A percentile compares a stretch with the other conserved stretches of the same genome.
Evolutionary conservation across 129 eudicot species (phyloP).

Genomic region (Arctium minus): DNA sequence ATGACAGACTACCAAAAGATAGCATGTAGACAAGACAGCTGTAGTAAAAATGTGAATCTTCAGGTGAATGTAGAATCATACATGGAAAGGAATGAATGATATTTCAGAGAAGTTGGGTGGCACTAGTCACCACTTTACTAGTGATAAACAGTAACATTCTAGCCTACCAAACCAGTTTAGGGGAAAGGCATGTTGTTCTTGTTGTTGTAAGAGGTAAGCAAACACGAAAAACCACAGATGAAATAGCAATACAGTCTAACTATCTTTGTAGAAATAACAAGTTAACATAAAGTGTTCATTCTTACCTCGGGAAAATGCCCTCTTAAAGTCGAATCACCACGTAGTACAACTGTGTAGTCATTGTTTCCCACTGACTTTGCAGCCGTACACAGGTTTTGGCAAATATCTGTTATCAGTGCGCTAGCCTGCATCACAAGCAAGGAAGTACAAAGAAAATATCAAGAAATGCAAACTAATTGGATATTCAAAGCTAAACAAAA

Average conservation of each 20-base stretch:
- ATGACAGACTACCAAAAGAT: too few relatives aligned
- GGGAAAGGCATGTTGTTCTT: too few relatives aligned
- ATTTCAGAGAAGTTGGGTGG: too few relatives aligned
- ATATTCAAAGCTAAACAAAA: not conserved
- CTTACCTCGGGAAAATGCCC: slow-evolving; percentile 99
- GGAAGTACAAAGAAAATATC: not conserved
- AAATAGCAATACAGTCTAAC: not conserved
- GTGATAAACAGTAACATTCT: too few relatives aligned
- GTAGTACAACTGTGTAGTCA: slow-evolving; percentile 88
- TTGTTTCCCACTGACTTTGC: slow-evolving; percentile 54
- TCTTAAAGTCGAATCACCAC: slow-evolving; percentile 97
- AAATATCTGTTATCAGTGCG: slow-evolving; percentile 63
- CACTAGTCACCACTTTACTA: too few relatives aligned
- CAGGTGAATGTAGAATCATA: too few relatives aligned
- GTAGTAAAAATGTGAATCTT: too few relatives aligned
- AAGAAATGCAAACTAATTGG: not conserved
- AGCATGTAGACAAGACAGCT: too few relatives aligned
- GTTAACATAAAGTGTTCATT: slow-evolving; percentile 6
- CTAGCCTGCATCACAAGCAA: slow-evolving; percentile 57
- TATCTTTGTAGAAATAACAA: slow-evolving; percentile 4
- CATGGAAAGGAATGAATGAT: too few relatives aligned
- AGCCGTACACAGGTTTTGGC: slow-evolving; percentile 66
- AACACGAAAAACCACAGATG: too few relatives aligned
- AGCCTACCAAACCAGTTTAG: too few relatives aligned
- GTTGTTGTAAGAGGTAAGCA: too few relatives aligned